Evolutionary conservation across 2,329 filamentous ascomycete genomes (phyloP), one percentile per base, ranked within the genome.

Genomic region (Paraphoma chrysanthemicola): DNA sequence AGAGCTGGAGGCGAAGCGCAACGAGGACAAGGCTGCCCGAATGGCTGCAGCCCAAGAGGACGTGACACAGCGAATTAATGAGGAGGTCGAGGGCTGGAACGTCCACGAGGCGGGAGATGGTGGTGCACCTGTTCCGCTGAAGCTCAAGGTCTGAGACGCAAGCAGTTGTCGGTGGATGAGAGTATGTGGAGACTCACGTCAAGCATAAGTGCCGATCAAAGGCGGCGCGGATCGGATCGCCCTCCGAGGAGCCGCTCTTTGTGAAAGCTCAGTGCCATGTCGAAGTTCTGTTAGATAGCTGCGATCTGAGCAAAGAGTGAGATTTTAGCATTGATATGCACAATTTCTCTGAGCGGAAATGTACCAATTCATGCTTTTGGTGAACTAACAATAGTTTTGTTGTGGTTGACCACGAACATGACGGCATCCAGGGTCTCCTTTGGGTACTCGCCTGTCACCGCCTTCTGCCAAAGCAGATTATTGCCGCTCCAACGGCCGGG

Each of bases 41-140:
- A 53, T 73, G 7, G 62, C 68, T 10, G 59, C 53, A 14, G 36
- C 66, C 57, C 14, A 64, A 3, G 67, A 75, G 46, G 64, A 69
- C 17, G 76, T 77, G 1, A 61, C 65, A 42, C 57, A 73, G 14
- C 78, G 76, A 42, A 82, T 83, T 1, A 62, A 62, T 23, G 69
- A 76, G 6, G 74, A 78, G n/a, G 66, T 62, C 0, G 70, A 74
- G 17, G 73, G 75, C 1, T 80, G 78, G 78, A 75, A 69, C 42
- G 69, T 69, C 18, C 44, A 63, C n/a, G 72, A 71, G n/a, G 67
- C 64, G 2, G 69, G 76, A 11, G 77, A 76, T 57, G 78, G 77
- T 6, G 76, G 71, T 16, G 60, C 23, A 9, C 72, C 72, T 9
- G 59, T 71, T 5, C 64, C 62, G 5, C 63, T 70, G 12, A 41